These are phyloP conservation scores for Aspergillus ochraceus DNA, from an alignment of 2,329 filamentous ascomycete genomes.

Conservation along the genomic window DNA sequence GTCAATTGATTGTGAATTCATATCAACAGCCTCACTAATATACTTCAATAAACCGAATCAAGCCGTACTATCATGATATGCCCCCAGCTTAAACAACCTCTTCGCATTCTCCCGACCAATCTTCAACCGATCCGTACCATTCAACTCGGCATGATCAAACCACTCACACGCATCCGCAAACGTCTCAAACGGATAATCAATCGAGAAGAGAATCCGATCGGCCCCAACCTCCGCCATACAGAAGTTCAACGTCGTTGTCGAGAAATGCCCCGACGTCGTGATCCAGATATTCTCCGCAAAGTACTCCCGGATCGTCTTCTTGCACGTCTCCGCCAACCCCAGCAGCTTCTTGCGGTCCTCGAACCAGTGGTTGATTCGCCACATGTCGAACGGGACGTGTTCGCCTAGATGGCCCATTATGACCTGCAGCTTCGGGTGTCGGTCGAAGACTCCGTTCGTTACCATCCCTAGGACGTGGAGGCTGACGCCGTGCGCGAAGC, in stretches of 20 bases:
- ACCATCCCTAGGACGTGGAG: conserved; percentile 58
- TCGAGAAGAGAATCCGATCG: conserved; percentile 43
- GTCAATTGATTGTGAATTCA: no score
- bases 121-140: conserved; percentile 37
- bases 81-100: conserved; percentile 40
- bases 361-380: conserved; percentile 48
- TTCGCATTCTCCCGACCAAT: conserved; percentile 51
- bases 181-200: conserved; percentile 44
- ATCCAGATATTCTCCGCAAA: conserved; percentile 45
- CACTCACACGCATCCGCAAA: conserved; percentile 45
- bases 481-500: conserved; percentile 60
- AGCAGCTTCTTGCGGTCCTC: conserved; percentile 40
- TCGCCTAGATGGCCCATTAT: conserved; percentile 52
- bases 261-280: conserved; percentile 44
- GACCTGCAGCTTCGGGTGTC: conserved; percentile 48
- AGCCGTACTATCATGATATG: conserved; percentile 34
- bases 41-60: not conserved
- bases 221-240: conserved; percentile 41
- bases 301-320: conserved; percentile 47
- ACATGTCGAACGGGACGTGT: conserved; percentile 53
- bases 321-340: conserved; percentile 39
- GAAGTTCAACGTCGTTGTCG: conserved; percentile 40
- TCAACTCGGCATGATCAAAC: conserved; percentile 44
- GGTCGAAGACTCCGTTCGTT: conserved; percentile 53
- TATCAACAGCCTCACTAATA: not conserved